These are phyloP conservation scores for Fusarium redolens DNA, from an alignment of 2,329 filamentous ascomycete species.

Conservation along the genomic window DNA sequence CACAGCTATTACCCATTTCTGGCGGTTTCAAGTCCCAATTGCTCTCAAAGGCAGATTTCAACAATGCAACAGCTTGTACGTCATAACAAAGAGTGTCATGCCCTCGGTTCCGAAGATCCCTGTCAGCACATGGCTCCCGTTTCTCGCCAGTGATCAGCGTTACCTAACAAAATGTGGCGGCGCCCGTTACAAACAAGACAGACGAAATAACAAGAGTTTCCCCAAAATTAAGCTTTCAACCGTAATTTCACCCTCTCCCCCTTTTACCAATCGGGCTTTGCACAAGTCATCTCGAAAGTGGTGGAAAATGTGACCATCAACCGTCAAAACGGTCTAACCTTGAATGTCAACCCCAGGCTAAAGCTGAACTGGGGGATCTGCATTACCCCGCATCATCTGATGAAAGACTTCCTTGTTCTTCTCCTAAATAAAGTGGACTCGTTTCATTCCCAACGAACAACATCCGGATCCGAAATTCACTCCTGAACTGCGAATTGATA, in stretches of 20 bases:
- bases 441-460: conserved; percentile 6
- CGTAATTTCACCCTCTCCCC: background rate
- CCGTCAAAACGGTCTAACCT: background rate
- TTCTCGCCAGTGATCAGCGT: background rate
- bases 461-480: conserved; percentile 24
- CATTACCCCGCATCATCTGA: conserved; percentile 35
- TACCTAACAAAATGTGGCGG: conserved; percentile 8
- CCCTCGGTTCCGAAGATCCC: conserved; percentile 38
- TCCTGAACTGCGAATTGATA: background rate
- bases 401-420: conserved; percentile 5
- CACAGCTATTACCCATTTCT: rapidly evolving
- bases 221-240: background rate
- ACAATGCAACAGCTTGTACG: background rate
- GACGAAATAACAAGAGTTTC: background rate
- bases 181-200: background rate
- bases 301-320: background rate
- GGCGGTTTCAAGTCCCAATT: background rate
- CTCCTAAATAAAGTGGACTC: conserved; percentile 1
- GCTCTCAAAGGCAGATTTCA: too few species aligned
- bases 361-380: conserved; percentile 19
- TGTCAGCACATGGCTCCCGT: background rate
- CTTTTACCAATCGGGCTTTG: background rate
- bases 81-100: background rate
- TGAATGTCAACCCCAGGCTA: conserved; percentile 22
- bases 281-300: background rate